A percentile compares a stretch with the other conserved stretches of the same genome.
Evolutionary conservation across 202 grass and related monocot genomes (phyloP).

Genomic region (Schoenoplectus triqueter): DNA sequence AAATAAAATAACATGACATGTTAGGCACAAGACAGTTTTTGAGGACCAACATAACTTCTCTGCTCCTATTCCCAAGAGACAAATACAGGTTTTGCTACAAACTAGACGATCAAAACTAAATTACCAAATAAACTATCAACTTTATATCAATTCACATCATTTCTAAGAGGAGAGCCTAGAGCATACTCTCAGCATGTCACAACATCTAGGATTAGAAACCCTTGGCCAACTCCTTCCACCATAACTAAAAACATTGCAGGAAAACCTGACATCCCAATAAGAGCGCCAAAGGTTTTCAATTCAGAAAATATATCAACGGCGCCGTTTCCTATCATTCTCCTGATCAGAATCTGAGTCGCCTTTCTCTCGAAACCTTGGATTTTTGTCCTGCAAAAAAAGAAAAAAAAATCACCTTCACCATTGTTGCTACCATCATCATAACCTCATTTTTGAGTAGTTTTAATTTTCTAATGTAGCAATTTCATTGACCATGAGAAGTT

Average conservation of each 20-base stretch:
- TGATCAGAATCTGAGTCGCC: constrained; percentile 86
- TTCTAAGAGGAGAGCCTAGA: background rate
- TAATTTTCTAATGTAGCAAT: background rate
- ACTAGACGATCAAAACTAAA: background rate
- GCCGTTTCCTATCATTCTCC: constrained; percentile 72
- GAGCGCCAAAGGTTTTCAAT: background rate
- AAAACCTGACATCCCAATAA: background rate
- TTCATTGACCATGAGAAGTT: background rate
- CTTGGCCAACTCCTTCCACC: background rate
- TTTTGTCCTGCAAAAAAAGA: constrained; percentile 67
- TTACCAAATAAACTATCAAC: constrained; percentile 6
- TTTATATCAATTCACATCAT: constrained; percentile 18
- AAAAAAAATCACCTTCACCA: background rate
- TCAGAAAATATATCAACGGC: constrained; percentile 36
- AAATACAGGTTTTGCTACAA: background rate
- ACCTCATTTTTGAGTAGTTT: background rate
- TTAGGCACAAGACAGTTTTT: background rate
- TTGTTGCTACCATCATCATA: background rate
- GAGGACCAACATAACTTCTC: background rate
- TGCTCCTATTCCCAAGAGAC: background rate
- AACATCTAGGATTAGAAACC: background rate
- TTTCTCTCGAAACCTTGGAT: constrained; percentile 86
- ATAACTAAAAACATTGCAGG: constrained; percentile 12
- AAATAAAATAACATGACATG: background rate
- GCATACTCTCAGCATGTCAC: background rate